These are phyloP conservation scores for Trichosporon coremiiforme DNA, from an alignment of 1,284 basidiomycete genomes.

Conservation along the genomic window DNA sequence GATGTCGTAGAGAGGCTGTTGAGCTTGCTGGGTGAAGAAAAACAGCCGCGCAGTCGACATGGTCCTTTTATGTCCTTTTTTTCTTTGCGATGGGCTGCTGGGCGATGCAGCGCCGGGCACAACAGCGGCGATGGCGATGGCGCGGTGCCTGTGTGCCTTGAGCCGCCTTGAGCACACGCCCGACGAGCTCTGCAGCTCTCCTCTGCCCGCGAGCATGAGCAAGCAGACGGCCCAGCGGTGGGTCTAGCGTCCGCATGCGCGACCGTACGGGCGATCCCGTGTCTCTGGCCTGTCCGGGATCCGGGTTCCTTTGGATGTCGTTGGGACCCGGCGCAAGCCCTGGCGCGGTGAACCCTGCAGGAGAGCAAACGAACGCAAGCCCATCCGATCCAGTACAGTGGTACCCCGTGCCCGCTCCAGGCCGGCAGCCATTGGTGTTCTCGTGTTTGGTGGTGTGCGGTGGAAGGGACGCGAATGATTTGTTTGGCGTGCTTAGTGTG, in stretches of 20 bases:
- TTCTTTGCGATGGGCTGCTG: background rate
- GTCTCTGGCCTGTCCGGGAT: conserved; percentile 3
- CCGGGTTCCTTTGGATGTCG: conserved; percentile 8
- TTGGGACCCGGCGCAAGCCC: background rate
- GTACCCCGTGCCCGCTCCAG: background rate
- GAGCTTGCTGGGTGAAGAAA: conserved; percentile 6
- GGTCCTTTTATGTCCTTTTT: background rate
- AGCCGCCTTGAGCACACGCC: background rate
- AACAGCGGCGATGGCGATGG: conserved; percentile 3
- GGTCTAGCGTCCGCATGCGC: background rate
- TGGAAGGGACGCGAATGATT: conserved; percentile 7
- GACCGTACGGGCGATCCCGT: conserved; percentile 8
- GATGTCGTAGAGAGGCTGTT: background rate
- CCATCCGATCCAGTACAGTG: conserved; percentile 2
- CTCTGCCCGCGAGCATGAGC: background rate
- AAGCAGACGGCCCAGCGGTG: background rate
- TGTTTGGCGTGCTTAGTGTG: conserved; percentile 7
- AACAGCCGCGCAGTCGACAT: background rate
- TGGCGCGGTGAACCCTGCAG: background rate
- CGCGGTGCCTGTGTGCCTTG: conserved; percentile 5
- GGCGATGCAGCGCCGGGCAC: too few species aligned
- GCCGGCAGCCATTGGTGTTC: background rate
- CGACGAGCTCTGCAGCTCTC: background rate
- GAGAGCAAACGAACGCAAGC: background rate
- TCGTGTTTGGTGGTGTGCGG: background rate